These are phyloP conservation scores for Colletotrichum echinochloae DNA, from an alignment of 2,329 filamentous ascomycete genomes.

Conservation along the genomic window DNA sequence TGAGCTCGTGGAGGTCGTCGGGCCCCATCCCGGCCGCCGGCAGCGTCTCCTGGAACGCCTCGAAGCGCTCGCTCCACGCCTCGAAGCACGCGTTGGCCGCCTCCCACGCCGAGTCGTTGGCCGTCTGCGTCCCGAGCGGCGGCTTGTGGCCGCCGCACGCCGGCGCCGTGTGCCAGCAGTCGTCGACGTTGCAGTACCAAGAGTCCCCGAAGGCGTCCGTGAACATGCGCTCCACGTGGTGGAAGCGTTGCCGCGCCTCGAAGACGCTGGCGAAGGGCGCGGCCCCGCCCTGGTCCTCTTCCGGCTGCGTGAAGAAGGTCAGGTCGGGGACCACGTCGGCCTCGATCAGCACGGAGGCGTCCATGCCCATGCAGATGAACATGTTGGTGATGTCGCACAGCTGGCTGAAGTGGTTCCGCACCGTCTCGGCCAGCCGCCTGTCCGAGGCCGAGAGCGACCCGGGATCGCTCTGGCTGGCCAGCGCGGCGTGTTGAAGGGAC, in stretches of 20 bases:
- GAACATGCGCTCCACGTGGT: conserved; percentile 20
- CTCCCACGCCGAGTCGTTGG: conserved; percentile 7
- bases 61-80: conserved; percentile 23
- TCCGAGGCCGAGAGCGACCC: neutral
- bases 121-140: neutral
- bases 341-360: conserved; percentile 26
- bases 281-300: neutral
- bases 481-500: conserved; percentile 23
- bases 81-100: neutral
- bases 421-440: conserved; percentile 18
- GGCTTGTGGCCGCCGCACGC: neutral
- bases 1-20: conserved; percentile 15
- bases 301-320: conserved; percentile 22
- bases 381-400: conserved; percentile 29
- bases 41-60: conserved; percentile 10
- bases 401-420: conserved; percentile 19
- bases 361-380: conserved; percentile 33
- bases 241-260: conserved; percentile 21
- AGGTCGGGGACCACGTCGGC: conserved; percentile 26
- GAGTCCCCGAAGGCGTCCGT: conserved; percentile 10
- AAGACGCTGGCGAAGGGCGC: conserved; percentile 13
- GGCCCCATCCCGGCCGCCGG: neutral
- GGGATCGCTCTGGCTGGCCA: neutral
- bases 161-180: conserved; percentile 1
- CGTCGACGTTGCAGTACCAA: conserved; percentile 4